phyloP scores from a whole-genome alignment of 352 stramenopile species.

The Phytophthora citrophthora region DNA sequence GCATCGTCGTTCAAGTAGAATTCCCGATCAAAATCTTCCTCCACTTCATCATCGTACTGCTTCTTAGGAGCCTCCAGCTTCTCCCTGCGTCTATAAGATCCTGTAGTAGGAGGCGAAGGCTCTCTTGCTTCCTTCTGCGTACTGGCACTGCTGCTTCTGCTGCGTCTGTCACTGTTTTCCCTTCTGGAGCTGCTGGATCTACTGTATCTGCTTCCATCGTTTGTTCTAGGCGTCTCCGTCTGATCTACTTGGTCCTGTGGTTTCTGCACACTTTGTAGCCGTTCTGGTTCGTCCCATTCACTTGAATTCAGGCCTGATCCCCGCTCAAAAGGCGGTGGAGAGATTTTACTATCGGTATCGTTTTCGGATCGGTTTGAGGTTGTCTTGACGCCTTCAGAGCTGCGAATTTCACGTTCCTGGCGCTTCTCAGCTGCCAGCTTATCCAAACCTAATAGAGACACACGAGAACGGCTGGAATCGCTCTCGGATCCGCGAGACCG shows the following conservation, averaged over 20 bases:
- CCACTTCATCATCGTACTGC: slow-evolving; percentile 77
- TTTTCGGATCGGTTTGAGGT: not conserved
- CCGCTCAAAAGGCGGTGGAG: slow-evolving; percentile 36
- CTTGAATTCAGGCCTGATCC: slow-evolving; percentile 50
- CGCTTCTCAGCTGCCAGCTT: slow-evolving; percentile 69
- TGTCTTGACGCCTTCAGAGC: not conserved
- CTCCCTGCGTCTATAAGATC: slow-evolving; percentile 5
- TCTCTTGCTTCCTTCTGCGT: slow-evolving; percentile 1
- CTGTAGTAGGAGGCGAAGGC: not conserved
- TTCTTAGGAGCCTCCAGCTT: slow-evolving; percentile 64
- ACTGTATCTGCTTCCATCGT: slow-evolving; percentile 51
- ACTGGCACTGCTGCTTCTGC: slow-evolving; percentile 8
- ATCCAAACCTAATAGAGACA: slow-evolving; percentile 68
- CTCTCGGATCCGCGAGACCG: slow-evolving; percentile 11
- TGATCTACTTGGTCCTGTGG: not conserved
- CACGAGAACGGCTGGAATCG: slow-evolving; percentile 11
- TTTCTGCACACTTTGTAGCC: slow-evolving; percentile 56
- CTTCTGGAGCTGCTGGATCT: slow-evolving; percentile 9
- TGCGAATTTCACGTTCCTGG: slow-evolving; percentile 32
- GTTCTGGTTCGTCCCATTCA: slow-evolving; percentile 84
- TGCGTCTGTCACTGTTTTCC: slow-evolving; percentile 8
- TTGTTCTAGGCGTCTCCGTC: slow-evolving; percentile 42
- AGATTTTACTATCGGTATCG: not conserved
- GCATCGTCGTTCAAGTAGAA: slow-evolving; percentile 96
- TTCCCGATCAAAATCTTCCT: slow-evolving; percentile 94